A percentile compares a stretch with the other conserved stretches of the same genome.
These are phyloP conservation scores for Moesziomyces sp. DNA, from an alignment of 1,284 basidiomycete genomes.

Conservation along the genomic window DNA sequence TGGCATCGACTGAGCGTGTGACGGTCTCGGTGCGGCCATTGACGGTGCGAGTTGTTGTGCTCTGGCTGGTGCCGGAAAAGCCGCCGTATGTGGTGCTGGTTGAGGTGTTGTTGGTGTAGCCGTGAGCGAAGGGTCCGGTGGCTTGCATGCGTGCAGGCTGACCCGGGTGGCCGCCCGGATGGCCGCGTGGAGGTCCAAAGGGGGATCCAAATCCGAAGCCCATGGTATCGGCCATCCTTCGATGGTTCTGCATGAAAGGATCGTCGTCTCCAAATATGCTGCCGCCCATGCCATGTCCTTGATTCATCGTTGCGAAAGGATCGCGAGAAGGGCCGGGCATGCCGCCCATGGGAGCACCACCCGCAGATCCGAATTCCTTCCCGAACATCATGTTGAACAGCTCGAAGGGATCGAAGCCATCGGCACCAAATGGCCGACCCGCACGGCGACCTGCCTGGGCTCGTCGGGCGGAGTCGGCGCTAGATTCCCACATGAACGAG, in stretches of 20 bases:
- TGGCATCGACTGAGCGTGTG: conserved; percentile 52
- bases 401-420: conserved; percentile 60
- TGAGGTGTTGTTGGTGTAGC: conserved; percentile 9
- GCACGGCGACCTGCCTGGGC: conserved; percentile 45
- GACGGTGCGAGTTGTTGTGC: conserved; percentile 49
- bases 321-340: conserved; percentile 3
- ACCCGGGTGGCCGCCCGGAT: not conserved
- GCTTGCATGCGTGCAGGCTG: conserved; percentile 20
- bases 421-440: conserved; percentile 49
- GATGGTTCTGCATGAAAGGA: conserved; percentile 54
- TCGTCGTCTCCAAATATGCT: conserved; percentile 39
- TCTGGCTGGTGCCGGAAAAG: conserved; percentile 35
- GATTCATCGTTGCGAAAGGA: conserved; percentile 19
- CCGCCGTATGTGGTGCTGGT: conserved; percentile 30
- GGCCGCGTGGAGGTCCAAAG: conserved; percentile 2
- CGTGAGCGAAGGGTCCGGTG: conserved; percentile 10
- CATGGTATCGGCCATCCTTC: conserved; percentile 47
- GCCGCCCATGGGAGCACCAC: conserved; percentile 13
- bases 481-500: conserved; percentile 61
- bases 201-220: conserved; percentile 50
- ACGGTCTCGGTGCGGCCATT: conserved; percentile 58
- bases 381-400: conserved; percentile 64
- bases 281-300: conserved; percentile 10
- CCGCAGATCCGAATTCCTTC: conserved; percentile 32
- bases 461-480: conserved; percentile 60